Percentiles rank a stretch among this genome's conserved stretches.
These are phyloP conservation scores for Penicillium goetzii DNA, from an alignment of 495 filamentous ascomycete species.

Conservation along the genomic window DNA sequence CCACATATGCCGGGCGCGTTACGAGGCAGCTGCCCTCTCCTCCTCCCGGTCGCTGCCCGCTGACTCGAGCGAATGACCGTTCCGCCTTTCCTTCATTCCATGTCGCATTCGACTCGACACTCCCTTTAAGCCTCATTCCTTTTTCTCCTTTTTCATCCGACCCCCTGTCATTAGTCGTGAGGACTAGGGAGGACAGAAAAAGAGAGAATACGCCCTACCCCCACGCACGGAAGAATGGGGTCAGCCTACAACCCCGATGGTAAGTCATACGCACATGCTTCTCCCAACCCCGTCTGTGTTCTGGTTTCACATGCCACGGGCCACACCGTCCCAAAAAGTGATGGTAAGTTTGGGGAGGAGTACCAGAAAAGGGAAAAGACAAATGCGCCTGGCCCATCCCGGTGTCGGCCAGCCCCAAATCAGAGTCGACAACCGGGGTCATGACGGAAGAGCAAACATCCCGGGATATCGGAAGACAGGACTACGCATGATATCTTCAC, in stretches of 20 bases:
- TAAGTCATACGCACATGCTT: conserved; percentile 38
- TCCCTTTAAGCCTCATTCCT: conserved; percentile 35
- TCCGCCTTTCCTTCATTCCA: conserved; percentile 21
- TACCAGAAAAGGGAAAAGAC: neutral
- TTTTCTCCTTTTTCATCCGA: conserved; percentile 5
- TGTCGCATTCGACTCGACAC: conserved; percentile 29
- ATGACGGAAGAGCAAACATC: neutral
- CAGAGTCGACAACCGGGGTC: neutral
- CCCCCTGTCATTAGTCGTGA: conserved; percentile 2
- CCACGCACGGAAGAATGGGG: conserved; percentile 41
- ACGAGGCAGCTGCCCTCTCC: conserved; percentile 46
- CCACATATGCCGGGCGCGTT: conserved; percentile 43
- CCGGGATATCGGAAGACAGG: neutral
- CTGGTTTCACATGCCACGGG: conserved; percentile 30
- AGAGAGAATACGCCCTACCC: neutral
- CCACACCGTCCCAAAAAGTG: conserved; percentile 5
- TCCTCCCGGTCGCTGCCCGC: conserved; percentile 28
- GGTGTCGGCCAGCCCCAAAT: neutral
- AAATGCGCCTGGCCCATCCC: conserved; percentile 3
- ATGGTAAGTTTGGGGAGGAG: neutral
- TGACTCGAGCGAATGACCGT: conserved; percentile 36
- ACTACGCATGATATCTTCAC: conserved; percentile 5
- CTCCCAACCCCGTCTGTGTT: conserved; percentile 9
- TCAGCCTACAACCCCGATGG: conserved; percentile 47
- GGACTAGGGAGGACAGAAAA: conserved; percentile 3